Base-by-base conservation (phyloP, 164 flowering plant genomes). In the Sedum album region DNA sequence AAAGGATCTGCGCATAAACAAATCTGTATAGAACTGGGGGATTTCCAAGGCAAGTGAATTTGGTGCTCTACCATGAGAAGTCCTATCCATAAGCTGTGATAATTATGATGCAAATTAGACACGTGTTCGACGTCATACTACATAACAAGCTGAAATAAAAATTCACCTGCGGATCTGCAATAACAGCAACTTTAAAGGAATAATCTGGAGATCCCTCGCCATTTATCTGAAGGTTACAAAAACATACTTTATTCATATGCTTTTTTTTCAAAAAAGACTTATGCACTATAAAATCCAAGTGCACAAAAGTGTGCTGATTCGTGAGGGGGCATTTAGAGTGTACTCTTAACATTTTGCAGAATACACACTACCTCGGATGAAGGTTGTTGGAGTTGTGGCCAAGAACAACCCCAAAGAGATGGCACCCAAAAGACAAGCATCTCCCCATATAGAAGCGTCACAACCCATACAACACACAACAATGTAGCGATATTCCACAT, bases 101-200 rank as follows among this genome's bases (percentile, higher is more conserved):
- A 31, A 70, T 73, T 14, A 68, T 21, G 62, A 70, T 53, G 42
- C 60, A 38, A 6, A 20, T 25, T 17, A 31, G 6, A 18, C 9
- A 4, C 48, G 26, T 25, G 20, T 25, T 44, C 4, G 5, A 66
- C 57, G 0, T 64, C 9, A 70, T 21, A 35, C 62, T 35, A 7
- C 51, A 31, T 73, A 39, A 41, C 31, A 68, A 44, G 25, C 17
- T 23, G 60, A 21, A 18, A n/a, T n/a, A 8, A 0, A 49, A 21
- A 57, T 30, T 65, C 28, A 89, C 98, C 93, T 93, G 98, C 13
- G 94, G 96, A 79, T 93, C 98, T 33, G 98, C 78, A 42, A 93
- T 21, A 70, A 93, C 89, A 61, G 89, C 97, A 66, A 91, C 77
- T 78, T 91, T 89, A 55, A 82, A 82, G 73, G 67, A 77, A 68